Evolutionary conservation across 805 yeast species (phyloP).

Genomic region (Candida bentonensis): DNA sequence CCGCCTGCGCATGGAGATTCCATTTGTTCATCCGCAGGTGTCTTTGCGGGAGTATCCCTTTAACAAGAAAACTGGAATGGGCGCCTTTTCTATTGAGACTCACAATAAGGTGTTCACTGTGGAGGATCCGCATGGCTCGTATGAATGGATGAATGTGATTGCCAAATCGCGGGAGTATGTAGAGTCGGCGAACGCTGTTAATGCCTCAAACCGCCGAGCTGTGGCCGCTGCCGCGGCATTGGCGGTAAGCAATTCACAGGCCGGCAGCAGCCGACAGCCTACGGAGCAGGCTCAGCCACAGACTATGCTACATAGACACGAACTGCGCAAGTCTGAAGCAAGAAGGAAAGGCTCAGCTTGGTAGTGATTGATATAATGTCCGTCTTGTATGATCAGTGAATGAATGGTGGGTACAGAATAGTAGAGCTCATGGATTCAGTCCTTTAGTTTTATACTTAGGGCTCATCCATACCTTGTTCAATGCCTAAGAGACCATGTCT

Average conservation of each 20-base stretch:
- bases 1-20: conserved; percentile 19
- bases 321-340: background rate
- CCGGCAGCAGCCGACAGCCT: background rate
- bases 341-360: background rate
- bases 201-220: conserved; percentile 2
- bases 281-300: background rate
- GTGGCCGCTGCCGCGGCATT: conserved; percentile 4
- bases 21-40: conserved; percentile 21
- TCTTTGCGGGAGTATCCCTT: conserved; percentile 19
- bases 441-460: no score
- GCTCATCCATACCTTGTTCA: no score
- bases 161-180: conserved; percentile 17
- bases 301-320: background rate
- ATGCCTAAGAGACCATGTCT: no score
- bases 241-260: background rate
- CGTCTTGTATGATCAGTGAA: no score
- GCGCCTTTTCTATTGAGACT: conserved; percentile 20
- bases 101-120: conserved; percentile 20
- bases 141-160: conserved; percentile 22
- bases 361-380: no score
- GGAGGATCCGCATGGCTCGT: conserved; percentile 19
- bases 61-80: conserved; percentile 12
- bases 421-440: no score
- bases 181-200: conserved; percentile 1
- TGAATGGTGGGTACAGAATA: no score